phyloP scores from a whole-genome alignment of 441 rosid species.

The Melastoma candidum region DNA sequence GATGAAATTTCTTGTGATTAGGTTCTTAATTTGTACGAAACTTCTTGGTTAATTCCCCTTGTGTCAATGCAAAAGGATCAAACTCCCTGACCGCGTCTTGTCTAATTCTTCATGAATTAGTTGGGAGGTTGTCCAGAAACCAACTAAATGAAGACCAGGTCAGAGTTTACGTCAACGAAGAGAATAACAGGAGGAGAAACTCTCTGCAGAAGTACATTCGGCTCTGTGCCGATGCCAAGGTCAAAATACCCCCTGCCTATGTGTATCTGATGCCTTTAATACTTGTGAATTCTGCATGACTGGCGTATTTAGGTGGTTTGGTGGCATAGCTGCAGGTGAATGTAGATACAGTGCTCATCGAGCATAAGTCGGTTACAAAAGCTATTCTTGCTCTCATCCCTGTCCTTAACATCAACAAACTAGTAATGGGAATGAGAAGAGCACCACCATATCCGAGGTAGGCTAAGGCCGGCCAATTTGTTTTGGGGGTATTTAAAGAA shows the following conservation, averaged over 20 bases:
- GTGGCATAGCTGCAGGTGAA: constrained; percentile 26
- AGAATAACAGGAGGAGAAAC: constrained; percentile 43
- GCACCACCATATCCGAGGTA: constrained; percentile 29
- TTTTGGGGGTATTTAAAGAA: neutral
- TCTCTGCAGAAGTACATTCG: constrained; percentile 44
- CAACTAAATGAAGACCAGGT: constrained; percentile 42
- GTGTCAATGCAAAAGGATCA: neutral
- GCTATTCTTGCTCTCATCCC: constrained; percentile 54
- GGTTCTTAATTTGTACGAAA: no score
- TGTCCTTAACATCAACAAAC: constrained; percentile 43
- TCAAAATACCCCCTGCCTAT: constrained; percentile 1
- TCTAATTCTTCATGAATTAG: constrained; percentile 14
- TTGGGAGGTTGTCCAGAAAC: constrained; percentile 44
- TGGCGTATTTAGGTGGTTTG: neutral
- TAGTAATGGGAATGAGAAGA: constrained; percentile 43
- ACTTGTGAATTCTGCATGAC: neutral
- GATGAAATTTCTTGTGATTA: no score
- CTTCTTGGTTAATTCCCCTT: neutral
- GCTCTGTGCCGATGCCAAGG: constrained; percentile 45
- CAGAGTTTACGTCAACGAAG: constrained; percentile 44
- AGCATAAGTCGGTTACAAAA: constrained; percentile 32
- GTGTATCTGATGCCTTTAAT: neutral
- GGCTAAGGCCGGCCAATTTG: neutral
- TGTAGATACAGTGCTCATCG: constrained; percentile 51
- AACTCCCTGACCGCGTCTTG: neutral